Conservation (phyloP, 2,329 filamentous ascomycete genomes). For the Trichoderma citrinoviride region DNA sequence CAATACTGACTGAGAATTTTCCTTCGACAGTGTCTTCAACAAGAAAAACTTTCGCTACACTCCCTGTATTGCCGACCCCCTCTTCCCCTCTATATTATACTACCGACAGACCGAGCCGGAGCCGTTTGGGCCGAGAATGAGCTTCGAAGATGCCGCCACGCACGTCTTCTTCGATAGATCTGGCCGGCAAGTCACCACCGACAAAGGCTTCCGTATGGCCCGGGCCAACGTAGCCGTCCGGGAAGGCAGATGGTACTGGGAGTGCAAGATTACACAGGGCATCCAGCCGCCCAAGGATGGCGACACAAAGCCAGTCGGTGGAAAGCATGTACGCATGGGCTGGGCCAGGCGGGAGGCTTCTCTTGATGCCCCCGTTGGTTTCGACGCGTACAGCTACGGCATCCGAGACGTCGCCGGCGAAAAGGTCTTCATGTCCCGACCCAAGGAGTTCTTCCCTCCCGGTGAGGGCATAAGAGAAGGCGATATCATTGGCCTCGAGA, state of each 20-base stretch:
- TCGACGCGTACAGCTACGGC: slow-evolving; percentile 90
- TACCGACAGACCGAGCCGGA: slow-evolving; percentile 85
- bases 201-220: slow-evolving; percentile 89
- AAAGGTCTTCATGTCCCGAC: slow-evolving; percentile 88
- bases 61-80: slow-evolving; percentile 84
- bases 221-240: slow-evolving; percentile 86
- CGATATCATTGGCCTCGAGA: slow-evolving; percentile 91
- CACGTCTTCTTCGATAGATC: slow-evolving; percentile 79
- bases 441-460: slow-evolving; percentile 81
- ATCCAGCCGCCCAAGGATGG: slow-evolving; percentile 46
- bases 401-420: slow-evolving; percentile 87
- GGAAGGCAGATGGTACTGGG: slow-evolving; percentile 90
- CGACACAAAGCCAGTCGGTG: slow-evolving; percentile 47
- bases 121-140: slow-evolving; percentile 80
- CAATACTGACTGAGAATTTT: not conserved
- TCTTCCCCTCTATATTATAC: slow-evolving; percentile 81
- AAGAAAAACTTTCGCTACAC: slow-evolving; percentile 81
- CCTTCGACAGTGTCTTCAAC: slow-evolving; percentile 49
- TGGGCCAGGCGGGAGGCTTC: slow-evolving; percentile 80
- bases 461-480: slow-evolving; percentile 80
- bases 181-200: slow-evolving; percentile 76
- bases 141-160: slow-evolving; percentile 85
- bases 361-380: slow-evolving; percentile 79
- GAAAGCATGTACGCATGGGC: slow-evolving; percentile 75
- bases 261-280: slow-evolving; percentile 83